phyloP scores from a whole-genome alignment of 179 eudicot genomes.

The Spergularia azorica region DNA sequence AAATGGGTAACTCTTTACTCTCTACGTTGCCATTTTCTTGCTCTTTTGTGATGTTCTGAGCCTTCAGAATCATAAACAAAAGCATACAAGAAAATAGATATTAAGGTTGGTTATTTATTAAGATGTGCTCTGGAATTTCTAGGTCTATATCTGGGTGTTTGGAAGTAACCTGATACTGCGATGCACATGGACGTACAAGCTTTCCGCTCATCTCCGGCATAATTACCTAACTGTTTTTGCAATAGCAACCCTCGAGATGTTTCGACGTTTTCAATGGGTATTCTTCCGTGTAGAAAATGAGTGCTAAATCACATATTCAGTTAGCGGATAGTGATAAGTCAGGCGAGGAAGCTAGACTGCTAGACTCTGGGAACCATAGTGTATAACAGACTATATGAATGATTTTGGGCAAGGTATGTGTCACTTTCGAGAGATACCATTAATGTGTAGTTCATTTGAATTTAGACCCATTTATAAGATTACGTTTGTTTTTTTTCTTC shows the following conservation, averaged over 20 bases:
- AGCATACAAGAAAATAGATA: neutral
- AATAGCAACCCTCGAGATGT: constrained; percentile 78
- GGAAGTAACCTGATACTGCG: constrained; percentile 87
- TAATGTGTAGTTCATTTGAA: constrained; percentile 5
- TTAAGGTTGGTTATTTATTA: neutral
- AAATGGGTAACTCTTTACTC: constrained; percentile 66
- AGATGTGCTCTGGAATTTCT: constrained; percentile 13
- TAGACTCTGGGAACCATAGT: constrained; percentile 52
- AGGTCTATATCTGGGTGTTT: constrained; percentile 85
- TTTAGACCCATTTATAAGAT: constrained; percentile 5
- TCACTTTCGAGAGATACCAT: neutral
- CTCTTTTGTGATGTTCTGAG: neutral
- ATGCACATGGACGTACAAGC: constrained; percentile 99
- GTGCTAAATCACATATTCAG: constrained; percentile 59
- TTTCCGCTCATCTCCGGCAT: constrained; percentile 96
- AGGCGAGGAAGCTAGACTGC: constrained; percentile 65
- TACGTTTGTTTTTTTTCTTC: neutral
- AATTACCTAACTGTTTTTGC: constrained; percentile 80
- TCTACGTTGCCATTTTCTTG: neutral
- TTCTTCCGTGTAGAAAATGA: constrained; percentile 95
- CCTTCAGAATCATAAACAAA: neutral
- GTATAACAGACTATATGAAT: constrained; percentile 40
- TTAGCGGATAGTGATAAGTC: constrained; percentile 51
- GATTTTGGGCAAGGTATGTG: neutral
- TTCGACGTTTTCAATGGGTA: constrained; percentile 93